Evolutionary conservation across 345 rosid genomes (phyloP).

Genomic region (Passiflora organensis): DNA sequence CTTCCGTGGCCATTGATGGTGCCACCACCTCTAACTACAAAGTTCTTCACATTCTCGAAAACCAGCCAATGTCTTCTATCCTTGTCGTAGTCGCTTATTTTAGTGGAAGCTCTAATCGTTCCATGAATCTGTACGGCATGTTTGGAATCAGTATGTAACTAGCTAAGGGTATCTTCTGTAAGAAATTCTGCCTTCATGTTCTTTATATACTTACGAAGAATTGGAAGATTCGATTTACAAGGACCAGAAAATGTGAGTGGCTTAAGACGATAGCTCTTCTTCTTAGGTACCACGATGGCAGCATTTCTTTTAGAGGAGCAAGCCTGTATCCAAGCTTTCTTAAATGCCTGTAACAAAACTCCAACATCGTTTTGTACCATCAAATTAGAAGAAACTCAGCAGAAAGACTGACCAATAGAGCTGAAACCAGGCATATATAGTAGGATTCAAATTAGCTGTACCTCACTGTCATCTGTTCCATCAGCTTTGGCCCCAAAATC

Average conservation of each 20-base stretch:
- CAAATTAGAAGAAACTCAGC: too few relatives aligned
- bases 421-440: background rate
- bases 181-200: too few relatives aligned
- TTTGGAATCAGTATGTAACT: background rate
- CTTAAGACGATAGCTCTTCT: slow-evolving; percentile 48
- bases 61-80: slow-evolving; percentile 56
- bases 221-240: slow-evolving; percentile 46
- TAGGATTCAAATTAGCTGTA: background rate
- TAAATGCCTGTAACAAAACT: slow-evolving; percentile 32
- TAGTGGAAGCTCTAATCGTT: slow-evolving; percentile 53
- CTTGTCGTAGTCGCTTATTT: slow-evolving; percentile 40
- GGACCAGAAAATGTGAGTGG: slow-evolving; percentile 77
- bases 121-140: slow-evolving; percentile 59
- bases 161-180: too few relatives aligned
- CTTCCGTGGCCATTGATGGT: slow-evolving; percentile 73
- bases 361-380: too few relatives aligned
- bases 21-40: slow-evolving; percentile 80
- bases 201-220: slow-evolving; percentile 56
- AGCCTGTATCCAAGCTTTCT: slow-evolving; percentile 20
- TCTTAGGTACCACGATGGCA: slow-evolving; percentile 45
- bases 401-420: too few relatives aligned
- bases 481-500: slow-evolving; percentile 38
- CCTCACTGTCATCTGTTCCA: slow-evolving; percentile 36
- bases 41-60: slow-evolving; percentile 44
- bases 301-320: slow-evolving; percentile 12